phyloP scores from a whole-genome alignment of 73 alveolate genomes.

The Urostyla sp. region DNA sequence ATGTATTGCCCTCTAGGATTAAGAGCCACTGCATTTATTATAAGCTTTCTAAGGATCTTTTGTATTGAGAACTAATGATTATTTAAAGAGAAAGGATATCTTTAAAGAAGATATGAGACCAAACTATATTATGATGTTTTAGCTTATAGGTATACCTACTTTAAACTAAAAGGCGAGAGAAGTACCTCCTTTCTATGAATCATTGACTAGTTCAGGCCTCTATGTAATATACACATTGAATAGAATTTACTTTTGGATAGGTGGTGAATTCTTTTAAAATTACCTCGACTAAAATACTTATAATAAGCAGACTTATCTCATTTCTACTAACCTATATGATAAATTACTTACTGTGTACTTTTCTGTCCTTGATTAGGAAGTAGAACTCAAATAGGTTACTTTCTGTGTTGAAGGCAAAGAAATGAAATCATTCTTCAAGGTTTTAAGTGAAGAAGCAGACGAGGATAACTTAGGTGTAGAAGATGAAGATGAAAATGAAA shows the following conservation, averaged over 20 bases:
- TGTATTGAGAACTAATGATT: constrained; percentile 56
- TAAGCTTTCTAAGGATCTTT: constrained; percentile 47
- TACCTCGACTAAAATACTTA: constrained; percentile 13
- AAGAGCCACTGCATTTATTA: constrained; percentile 58
- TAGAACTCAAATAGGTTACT: not conserved
- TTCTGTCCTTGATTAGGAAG: not conserved
- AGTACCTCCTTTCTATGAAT: constrained; percentile 53
- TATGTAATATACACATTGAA: constrained; percentile 21
- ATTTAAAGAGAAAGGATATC: constrained; percentile 1
- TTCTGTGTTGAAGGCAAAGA: constrained; percentile 36
- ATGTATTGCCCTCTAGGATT: constrained; percentile 34
- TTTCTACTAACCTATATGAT: not conserved
- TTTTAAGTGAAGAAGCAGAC: not conserved
- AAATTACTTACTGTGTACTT: constrained; percentile 43
- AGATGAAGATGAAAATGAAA: constrained; percentile 1
- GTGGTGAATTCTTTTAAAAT: constrained; percentile 40
- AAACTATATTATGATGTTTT: constrained; percentile 43
- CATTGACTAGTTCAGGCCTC: constrained; percentile 56
- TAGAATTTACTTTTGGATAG: constrained; percentile 61
- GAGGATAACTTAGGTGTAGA: not conserved
- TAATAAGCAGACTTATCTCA: not conserved
- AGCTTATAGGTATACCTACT: constrained; percentile 66
- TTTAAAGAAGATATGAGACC: not conserved
- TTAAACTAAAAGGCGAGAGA: constrained; percentile 64
- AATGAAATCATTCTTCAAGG: constrained; percentile 5